Conservation (phyloP, 345 rosid species). For the Linum tenue region DNA sequence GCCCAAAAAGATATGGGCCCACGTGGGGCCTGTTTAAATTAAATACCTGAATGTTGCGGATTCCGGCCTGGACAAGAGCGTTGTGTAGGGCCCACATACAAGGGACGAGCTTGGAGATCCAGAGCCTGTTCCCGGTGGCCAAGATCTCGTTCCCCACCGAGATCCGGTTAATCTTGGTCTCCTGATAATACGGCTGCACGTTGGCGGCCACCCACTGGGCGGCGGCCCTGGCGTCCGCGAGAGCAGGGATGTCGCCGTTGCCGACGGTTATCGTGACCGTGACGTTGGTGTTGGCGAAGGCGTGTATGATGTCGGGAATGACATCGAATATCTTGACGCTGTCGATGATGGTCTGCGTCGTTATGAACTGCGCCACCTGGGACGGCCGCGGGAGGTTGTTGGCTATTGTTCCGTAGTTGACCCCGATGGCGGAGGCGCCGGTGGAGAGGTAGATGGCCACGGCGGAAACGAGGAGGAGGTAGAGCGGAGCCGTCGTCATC, state of each 20-base stretch:
- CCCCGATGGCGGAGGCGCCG: constrained; percentile 42
- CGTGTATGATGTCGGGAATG: constrained; percentile 59
- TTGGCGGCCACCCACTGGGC: constrained; percentile 49
- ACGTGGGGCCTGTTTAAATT: no score
- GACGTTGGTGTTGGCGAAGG: constrained; percentile 53
- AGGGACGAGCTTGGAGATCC: constrained; percentile 50
- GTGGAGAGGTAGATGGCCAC: constrained; percentile 26
- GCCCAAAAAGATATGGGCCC: background rate
- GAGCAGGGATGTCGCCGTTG: constrained; percentile 51
- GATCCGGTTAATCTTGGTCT: constrained; percentile 52
- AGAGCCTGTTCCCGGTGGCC: constrained; percentile 25
- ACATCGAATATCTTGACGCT: constrained; percentile 61
- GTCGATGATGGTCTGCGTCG: constrained; percentile 48
- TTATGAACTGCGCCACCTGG: constrained; percentile 59
- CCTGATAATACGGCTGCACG: constrained; percentile 53
- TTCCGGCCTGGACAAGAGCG: constrained; percentile 53
- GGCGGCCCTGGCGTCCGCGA: constrained; percentile 31
- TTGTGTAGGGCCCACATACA: constrained; percentile 49
- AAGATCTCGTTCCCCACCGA: constrained; percentile 70
- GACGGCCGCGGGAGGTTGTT: constrained; percentile 70
- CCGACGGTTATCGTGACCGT: constrained; percentile 44
- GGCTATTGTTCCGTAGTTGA: constrained; percentile 70
- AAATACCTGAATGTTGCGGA: constrained; percentile 46
- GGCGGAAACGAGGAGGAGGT: constrained; percentile 26
- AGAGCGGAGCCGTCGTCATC: constrained; percentile 1